Conservation (phyloP, 257 asterid genomes). For the Solanum tarijense region DNA sequence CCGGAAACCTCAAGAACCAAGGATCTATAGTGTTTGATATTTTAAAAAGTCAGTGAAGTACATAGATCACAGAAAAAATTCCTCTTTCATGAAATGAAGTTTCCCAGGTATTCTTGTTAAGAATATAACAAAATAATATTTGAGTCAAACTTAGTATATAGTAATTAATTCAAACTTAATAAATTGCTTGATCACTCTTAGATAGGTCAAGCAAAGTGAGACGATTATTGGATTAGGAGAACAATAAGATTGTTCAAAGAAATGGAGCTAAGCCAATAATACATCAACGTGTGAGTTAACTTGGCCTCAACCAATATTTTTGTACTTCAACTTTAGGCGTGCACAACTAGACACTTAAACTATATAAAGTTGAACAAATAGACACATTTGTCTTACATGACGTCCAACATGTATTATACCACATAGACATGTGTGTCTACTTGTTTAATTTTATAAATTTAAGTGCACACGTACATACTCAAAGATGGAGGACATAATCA, state of each 20-base stretch:
- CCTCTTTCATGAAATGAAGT: neutral
- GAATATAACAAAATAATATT: neutral
- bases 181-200: neutral
- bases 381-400: rapidly evolving
- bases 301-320: neutral
- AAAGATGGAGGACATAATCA: neutral
- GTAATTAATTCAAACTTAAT: neutral
- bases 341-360: too few species aligned
- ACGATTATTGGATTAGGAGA: neutral
- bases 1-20: neutral
- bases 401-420: neutral
- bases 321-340: rapidly evolving
- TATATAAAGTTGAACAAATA: too few species aligned
- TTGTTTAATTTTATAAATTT: too few species aligned
- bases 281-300: neutral
- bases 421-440: too few species aligned
- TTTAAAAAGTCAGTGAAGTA: neutral
- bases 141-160: neutral
- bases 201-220: neutral
- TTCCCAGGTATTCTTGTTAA: neutral
- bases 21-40: neutral
- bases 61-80: neutral
- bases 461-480: neutral
- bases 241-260: neutral
- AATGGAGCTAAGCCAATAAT: neutral